Percentiles rank a stretch among this genome's conserved stretches.
These are phyloP conservation scores for Nemania sp. DNA, from an alignment of 2,329 filamentous ascomycete species.

Conservation along the genomic window DNA sequence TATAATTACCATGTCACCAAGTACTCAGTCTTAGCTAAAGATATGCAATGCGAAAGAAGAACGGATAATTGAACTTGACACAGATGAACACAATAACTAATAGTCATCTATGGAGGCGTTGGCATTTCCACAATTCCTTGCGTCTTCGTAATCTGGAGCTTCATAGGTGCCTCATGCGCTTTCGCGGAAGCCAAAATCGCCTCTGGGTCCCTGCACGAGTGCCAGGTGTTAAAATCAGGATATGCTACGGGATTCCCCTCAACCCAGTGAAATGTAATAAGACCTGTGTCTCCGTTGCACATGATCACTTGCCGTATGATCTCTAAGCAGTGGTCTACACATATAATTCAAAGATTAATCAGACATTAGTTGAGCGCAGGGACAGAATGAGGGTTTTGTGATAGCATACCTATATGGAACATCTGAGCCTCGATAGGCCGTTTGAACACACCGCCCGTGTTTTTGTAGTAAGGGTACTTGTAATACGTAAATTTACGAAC, in stretches of 20 bases:
- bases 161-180: background rate
- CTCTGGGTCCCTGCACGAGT: background rate
- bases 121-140: background rate
- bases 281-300: background rate
- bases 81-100: no score
- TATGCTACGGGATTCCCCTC: background rate
- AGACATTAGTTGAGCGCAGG: background rate
- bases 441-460: background rate
- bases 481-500: background rate
- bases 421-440: background rate
- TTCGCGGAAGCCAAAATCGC: background rate
- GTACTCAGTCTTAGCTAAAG: no score
- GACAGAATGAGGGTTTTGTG: background rate
- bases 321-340: background rate
- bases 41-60: no score
- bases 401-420: background rate
- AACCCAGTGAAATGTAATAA: background rate
- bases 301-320: background rate
- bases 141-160: background rate
- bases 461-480: background rate
- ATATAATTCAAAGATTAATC: background rate
- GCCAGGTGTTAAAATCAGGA: background rate
- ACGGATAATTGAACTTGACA: no score
- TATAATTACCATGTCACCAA: no score
- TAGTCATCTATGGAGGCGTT: background rate